Evolutionary conservation across 2,329 filamentous ascomycete genomes (phyloP).

Genomic region (Onygenales sp.): DNA sequence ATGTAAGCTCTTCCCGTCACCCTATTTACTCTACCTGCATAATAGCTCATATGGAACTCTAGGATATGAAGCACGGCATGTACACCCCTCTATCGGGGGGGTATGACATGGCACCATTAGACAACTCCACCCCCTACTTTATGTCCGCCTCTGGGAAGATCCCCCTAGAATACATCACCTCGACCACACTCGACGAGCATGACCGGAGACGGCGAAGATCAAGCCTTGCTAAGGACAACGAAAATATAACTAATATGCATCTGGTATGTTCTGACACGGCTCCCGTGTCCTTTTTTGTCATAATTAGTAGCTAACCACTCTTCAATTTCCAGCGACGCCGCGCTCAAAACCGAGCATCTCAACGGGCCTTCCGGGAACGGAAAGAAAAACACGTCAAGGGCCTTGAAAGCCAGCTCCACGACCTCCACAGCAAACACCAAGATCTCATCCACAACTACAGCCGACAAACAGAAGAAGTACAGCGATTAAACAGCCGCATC

Average conservation of each 20-base stretch:
- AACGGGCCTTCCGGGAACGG: slow-evolving; percentile 77
- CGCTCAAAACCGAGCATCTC: slow-evolving; percentile 78
- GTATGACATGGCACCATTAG: slow-evolving; percentile 16
- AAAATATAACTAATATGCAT: slow-evolving; percentile 20
- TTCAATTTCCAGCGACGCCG: slow-evolving; percentile 63
- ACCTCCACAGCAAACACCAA: slow-evolving; percentile 38
- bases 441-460: slow-evolving; percentile 22
- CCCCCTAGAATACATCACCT: slow-evolving; percentile 16
- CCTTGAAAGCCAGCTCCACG: slow-evolving; percentile 67
- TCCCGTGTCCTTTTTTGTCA: not conserved
- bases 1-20: slow-evolving; percentile 11
- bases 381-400: slow-evolving; percentile 83
- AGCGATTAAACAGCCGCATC: slow-evolving; percentile 18
- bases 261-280: slow-evolving; percentile 13
- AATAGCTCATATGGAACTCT: not conserved
- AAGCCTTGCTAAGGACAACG: slow-evolving; percentile 16
- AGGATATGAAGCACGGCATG: slow-evolving; percentile 15
- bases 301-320: slow-evolving; percentile 6
- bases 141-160: slow-evolving; percentile 12
- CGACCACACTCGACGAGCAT: slow-evolving; percentile 15
- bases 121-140: slow-evolving; percentile 11
- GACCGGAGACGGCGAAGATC: slow-evolving; percentile 14
- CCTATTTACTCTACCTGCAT: not conserved
- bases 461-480: slow-evolving; percentile 21
- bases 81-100: slow-evolving; percentile 10